These are phyloP conservation scores for Eimeria brunetti DNA, from an alignment of 169 alveolate genomes.

Conservation along the genomic window DNA sequence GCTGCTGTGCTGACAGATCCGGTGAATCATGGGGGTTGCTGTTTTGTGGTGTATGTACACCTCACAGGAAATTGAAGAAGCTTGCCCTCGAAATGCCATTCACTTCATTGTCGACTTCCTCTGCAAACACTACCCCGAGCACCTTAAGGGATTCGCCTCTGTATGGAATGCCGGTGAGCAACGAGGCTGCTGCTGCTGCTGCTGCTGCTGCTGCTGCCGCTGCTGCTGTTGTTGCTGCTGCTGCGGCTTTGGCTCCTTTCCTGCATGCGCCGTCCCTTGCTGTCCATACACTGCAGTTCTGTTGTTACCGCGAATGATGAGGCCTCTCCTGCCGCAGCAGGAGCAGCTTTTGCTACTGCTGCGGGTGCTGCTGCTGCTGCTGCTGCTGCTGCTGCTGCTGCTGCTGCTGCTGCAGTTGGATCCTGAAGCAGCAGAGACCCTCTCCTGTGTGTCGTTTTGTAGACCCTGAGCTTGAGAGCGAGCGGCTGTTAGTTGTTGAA, in stretches of 20 bases:
- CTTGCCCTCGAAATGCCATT: constrained; percentile 81
- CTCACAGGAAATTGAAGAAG: constrained; percentile 81
- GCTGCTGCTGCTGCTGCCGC: not conserved
- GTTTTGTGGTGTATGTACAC: not conserved
- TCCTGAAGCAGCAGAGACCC: no score
- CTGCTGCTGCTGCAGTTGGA: no score
- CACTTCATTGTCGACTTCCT: constrained; percentile 84
- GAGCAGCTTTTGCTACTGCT: no score
- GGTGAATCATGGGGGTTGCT: not conserved
- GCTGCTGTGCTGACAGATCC: not conserved
- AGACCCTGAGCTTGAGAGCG: constrained; percentile 92
- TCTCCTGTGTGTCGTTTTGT: not conserved
- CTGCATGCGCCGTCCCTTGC: not conserved
- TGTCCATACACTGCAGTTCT: not conserved
- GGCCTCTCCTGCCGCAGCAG: no score
- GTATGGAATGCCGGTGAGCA: constrained; percentile 81
- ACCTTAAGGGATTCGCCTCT: constrained; percentile 82
- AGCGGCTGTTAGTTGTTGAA: constrained; percentile 89
- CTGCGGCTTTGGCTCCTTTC: no score
- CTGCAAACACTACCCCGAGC: constrained; percentile 84
- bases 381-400: no score
- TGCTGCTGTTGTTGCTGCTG: not conserved
- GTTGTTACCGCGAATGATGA: not conserved
- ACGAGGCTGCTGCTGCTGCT: constrained; percentile 5
- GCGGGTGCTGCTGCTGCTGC: no score